Base-by-base conservation (phyloP, 1,284 basidiomycete species). In the Ustilago tritici region DNA sequence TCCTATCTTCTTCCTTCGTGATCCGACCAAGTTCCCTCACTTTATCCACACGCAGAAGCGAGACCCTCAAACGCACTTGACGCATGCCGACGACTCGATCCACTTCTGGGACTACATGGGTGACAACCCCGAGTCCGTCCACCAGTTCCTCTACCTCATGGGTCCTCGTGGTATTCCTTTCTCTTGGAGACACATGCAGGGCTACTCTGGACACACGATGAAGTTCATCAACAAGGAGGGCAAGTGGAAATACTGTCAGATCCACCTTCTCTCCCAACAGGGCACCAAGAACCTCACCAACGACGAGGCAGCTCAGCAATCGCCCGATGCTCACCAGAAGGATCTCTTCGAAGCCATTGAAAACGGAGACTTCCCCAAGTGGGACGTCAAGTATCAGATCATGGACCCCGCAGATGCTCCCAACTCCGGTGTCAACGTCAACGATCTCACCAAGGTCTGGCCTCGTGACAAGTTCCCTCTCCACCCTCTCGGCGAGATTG, bases 311-410 rank as follows among this genome's bases (percentile, higher is more conserved):
- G 81, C 66, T 17, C 47, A 23, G 12, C 47, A 65, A 34, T 75
- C 70, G 14, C 77, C 81, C 19, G 81, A 81, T 47, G 68, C 61
- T 32, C 71, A 78, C 56, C 78, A 81, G 50, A 67, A 78, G 61
- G 82, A 85, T 63, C 64, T 85, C 19, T 85, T 72, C 50, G 66
- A 83, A 17, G 64, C 82, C 19, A 86, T 86, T 53, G 80, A 82
- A 50, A 41, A 64, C 0, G 82, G 81, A 12, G 70, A 81, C 19
- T 83, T 68, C 71, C 84, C 84, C 31, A 81, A 81, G 54, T 85
- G 84, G 83, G 77, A 79, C 31, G 74, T 84, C 61, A 74, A 76
- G 57, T 78, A 75, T 43, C 81, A 83, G 69, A 65, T 77, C 47
- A 80, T 80, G 76, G 78, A 72, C 36, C 59, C 71, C 10, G 53